Base-by-base conservation (phyloP, 768 basidiomycete species). In the Boletus bicolor region DNA sequence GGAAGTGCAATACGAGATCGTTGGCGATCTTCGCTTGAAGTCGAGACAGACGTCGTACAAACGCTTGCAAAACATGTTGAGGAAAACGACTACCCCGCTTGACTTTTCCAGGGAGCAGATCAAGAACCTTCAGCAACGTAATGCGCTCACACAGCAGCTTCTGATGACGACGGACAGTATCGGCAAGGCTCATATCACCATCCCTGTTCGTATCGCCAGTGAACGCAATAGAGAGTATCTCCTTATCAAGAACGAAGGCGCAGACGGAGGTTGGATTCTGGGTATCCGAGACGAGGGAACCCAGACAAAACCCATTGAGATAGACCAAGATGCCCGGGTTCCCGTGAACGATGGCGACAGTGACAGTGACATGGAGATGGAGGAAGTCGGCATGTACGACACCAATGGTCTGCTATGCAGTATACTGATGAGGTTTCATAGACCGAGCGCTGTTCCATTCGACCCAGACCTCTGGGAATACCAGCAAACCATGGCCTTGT, bases 81-180 rank as follows among this genome's bases (percentile, higher is more conserved):
- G 77, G 51, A 82, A 79, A 43, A 81, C 93, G 0, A 77, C 76
- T 2, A 96, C 94, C 0, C 86, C 97, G 0, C 76, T 98, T 52
- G 97, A 98, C 70, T 99, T 99, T 69, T 98, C 94, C 1, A 93
- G 89, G 64, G 89, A 96, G 60, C 97, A 99, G 70, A 98, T 99
- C 70, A 82, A 85, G 71, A 89, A 92, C 64, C 79, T 99, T 10
- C 81, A 85, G 59, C 88, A 97, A 70, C 79, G 97, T 37, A 99
- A 99, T 68, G 69, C 84, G 4, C 77, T 98, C 59, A 98, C 97
- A 2, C 97, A 98, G 63, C 93, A 96, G 65, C 81, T 99, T 35
- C 76, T 98, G 45, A 83, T 81, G 46, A 96, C 97, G 15, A 97
- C 94, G 2, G 94, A 98, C 68, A 90, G 80, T 50, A 93, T 98